Conservation (phyloP, 495 filamentous ascomycete genomes). For the Penicillium atrosanguineum region DNA sequence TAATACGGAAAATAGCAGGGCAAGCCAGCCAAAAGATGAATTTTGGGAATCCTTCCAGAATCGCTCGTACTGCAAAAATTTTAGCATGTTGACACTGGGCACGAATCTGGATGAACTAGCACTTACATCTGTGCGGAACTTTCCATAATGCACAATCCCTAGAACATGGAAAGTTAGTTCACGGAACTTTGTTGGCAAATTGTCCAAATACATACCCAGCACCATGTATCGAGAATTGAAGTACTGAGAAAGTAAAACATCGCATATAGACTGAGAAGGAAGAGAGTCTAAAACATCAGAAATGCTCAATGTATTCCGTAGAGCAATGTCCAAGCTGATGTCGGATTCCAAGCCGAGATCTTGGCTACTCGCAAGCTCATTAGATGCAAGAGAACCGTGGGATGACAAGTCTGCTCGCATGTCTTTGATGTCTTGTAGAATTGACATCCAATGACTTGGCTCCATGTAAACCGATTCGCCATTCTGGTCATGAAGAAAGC, state of each 20-base stretch:
- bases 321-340: background rate
- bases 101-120: background rate
- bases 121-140: slow-evolving; percentile 21
- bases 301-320: slow-evolving; percentile 1
- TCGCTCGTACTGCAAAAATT: slow-evolving; percentile 36
- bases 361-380: background rate
- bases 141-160: slow-evolving; percentile 20
- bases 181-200: background rate
- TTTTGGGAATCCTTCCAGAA: slow-evolving; percentile 44
- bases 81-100: too few relatives aligned
- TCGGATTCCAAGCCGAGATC: background rate
- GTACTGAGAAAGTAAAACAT: slow-evolving; percentile 45
- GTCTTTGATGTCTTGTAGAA: slow-evolving; percentile 45
- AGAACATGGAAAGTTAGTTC: background rate
- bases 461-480: slow-evolving; percentile 43
- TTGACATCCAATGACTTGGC: slow-evolving; percentile 56
- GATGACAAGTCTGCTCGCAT: slow-evolving; percentile 32
- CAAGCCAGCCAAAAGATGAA: slow-evolving; percentile 40
- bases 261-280: slow-evolving; percentile 35
- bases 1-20: slow-evolving; percentile 25
- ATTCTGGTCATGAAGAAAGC: slow-evolving; percentile 7
- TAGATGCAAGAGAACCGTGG: background rate
- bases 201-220: slow-evolving; percentile 6
- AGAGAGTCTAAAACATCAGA: slow-evolving; percentile 35
- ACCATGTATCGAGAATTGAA: slow-evolving; percentile 45